Percentiles rank a stretch among this genome's conserved stretches.
These are phyloP conservation scores for Acanthamoeba royreba DNA, from an alignment of 208 protist genomes.

Conservation along the genomic window DNA sequence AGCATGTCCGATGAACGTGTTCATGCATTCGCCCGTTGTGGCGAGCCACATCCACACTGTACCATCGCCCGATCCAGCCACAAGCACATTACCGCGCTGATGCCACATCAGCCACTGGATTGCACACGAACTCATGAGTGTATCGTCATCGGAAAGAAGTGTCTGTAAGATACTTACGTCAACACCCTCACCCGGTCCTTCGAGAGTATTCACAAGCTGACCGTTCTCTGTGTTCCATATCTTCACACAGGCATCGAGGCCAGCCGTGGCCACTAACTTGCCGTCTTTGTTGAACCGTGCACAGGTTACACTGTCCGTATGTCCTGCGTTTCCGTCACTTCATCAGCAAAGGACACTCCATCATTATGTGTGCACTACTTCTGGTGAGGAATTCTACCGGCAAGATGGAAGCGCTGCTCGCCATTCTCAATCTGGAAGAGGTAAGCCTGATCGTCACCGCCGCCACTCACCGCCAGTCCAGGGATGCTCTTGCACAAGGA, in stretches of 20 bases:
- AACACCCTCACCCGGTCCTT: conserved; percentile 65
- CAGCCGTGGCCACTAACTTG: conserved; percentile 74
- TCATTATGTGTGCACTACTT: not conserved
- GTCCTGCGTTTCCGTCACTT: conserved; percentile 69
- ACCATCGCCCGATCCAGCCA: conserved; percentile 87
- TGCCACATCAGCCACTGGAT: conserved; percentile 86
- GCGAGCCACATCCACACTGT: conserved; percentile 93
- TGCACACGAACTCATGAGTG: not conserved
- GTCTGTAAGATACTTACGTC: not conserved
- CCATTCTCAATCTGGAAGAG: conserved; percentile 61
- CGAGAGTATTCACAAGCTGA: conserved; percentile 71
- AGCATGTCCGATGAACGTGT: conserved; percentile 90
- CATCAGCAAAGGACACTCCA: not conserved
- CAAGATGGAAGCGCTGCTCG: not conserved
- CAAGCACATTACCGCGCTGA: conserved; percentile 87
- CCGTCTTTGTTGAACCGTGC: conserved; percentile 77
- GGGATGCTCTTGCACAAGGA: not conserved
- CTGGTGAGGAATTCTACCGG: not conserved
- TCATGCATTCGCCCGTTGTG: conserved; percentile 83
- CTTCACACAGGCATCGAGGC: conserved; percentile 70
- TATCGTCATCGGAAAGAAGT: not conserved
- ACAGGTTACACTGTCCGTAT: conserved; percentile 73
- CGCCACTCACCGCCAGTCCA: conserved; percentile 57
- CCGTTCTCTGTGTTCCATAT: conserved; percentile 82
- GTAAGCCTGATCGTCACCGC: conserved; percentile 76